These are phyloP conservation scores for Pseudocercospora macadamiae DNA, from an alignment of 2,329 filamentous ascomycete genomes.

Conservation along the genomic window DNA sequence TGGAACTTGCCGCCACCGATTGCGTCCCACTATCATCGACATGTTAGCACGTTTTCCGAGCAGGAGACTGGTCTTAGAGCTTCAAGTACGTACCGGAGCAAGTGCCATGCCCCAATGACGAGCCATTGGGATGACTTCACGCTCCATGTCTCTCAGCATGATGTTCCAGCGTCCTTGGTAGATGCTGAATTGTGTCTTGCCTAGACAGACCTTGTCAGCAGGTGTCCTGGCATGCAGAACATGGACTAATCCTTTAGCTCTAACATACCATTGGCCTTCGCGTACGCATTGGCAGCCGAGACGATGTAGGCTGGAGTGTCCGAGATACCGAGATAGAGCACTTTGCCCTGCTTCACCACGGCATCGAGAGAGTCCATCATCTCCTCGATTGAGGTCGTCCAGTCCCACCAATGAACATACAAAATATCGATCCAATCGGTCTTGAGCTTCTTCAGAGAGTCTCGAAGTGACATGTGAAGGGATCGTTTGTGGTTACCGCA, in stretches of 20 bases:
- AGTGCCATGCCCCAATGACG: slow-evolving; percentile 49
- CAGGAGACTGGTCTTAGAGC: too few species aligned
- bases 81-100: too few species aligned
- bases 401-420: slow-evolving; percentile 46
- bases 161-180: slow-evolving; percentile 47
- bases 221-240: neutral
- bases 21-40: slow-evolving; percentile 62
- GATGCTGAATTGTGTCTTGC: slow-evolving; percentile 41
- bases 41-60: too few species aligned
- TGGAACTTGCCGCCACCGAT: slow-evolving; percentile 46
- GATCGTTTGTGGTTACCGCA: slow-evolving; percentile 66
- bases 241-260: neutral
- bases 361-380: slow-evolving; percentile 49
- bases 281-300: slow-evolving; percentile 45
- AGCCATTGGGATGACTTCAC: slow-evolving; percentile 52
- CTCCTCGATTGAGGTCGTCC: slow-evolving; percentile 47
- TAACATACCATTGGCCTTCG: slow-evolving; percentile 34
- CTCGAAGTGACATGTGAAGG: slow-evolving; percentile 54
- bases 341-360: slow-evolving; percentile 45
- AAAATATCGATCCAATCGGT: slow-evolving; percentile 69
- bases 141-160: slow-evolving; percentile 46
- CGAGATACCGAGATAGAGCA: slow-evolving; percentile 50
- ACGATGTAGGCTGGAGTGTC: slow-evolving; percentile 51
- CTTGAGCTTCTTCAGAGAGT: slow-evolving; percentile 56
- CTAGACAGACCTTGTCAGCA: neutral